A percentile compares a stretch with the other conserved stretches of the same genome.
Conservation (phyloP, 2,329 filamentous ascomycete species). For the Fusarium hainanense region DNA sequence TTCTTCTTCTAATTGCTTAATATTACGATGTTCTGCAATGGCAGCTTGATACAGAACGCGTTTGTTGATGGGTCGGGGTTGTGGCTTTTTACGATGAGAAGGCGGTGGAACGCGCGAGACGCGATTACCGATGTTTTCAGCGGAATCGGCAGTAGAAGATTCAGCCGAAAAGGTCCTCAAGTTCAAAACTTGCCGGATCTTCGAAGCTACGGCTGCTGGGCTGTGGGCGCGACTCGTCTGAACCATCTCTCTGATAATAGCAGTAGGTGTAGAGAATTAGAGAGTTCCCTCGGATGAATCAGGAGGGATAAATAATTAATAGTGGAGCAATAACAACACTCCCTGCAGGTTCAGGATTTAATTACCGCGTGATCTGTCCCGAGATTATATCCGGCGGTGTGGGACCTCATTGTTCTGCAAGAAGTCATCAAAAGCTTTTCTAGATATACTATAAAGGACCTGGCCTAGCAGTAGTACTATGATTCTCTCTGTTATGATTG, state of each 20-base stretch:
- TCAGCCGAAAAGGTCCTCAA: neutral
- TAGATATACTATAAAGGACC: fast-evolving
- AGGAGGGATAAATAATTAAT: neutral
- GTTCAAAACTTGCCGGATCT: neutral
- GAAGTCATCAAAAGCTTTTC: neutral
- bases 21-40: neutral
- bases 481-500: neutral
- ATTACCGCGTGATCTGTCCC: neutral
- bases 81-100: neutral
- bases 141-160: neutral
- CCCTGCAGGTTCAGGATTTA: neutral
- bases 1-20: neutral
- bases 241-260: neutral
- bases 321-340: neutral
- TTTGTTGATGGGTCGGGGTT: neutral
- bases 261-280: neutral
- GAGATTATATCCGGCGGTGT: neutral
- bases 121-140: neutral
- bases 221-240: neutral
- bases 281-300: neutral
- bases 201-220: neutral
- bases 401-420: neutral
- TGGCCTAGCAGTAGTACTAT: neutral
- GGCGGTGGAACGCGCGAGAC: neutral
- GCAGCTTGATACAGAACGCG: neutral